Percentiles rank a stretch among this genome's conserved stretches.
Conservation (phyloP, 2,329 filamentous ascomycete genomes). For the Ilyonectria sp. region DNA sequence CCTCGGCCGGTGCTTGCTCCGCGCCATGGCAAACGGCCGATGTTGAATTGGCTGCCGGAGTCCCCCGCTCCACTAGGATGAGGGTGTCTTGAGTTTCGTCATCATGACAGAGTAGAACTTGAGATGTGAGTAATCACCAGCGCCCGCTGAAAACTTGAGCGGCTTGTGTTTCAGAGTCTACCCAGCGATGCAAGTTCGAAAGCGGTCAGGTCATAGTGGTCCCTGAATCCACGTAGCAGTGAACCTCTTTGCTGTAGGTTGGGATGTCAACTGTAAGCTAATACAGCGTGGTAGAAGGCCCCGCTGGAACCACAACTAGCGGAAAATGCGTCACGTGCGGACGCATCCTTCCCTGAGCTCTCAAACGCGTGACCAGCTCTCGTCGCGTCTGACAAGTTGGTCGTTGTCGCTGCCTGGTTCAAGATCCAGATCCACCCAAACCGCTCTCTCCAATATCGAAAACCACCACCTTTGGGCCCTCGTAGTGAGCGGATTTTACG, state of each 20-base stretch:
- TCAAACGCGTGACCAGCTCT: slow-evolving; percentile 12
- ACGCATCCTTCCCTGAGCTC: slow-evolving; percentile 20
- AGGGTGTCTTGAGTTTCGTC: neutral
- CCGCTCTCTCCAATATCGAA: neutral
- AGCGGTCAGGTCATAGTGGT: neutral
- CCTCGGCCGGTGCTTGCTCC: neutral
- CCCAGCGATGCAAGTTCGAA: neutral
- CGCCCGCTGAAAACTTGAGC: neutral
- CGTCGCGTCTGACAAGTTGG: slow-evolving; percentile 16
- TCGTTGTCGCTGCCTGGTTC: slow-evolving; percentile 15
- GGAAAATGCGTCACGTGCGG: slow-evolving; percentile 14
- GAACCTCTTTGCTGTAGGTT: neutral
- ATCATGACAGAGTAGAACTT: neutral
- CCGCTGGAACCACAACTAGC: slow-evolving; percentile 17
- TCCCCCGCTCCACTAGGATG: neutral
- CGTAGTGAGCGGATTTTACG: neutral
- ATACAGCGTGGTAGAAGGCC: neutral
- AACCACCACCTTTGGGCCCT: neutral
- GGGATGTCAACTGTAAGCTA: too few species aligned
- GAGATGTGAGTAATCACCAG: neutral
- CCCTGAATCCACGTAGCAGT: neutral
- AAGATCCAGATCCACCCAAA: slow-evolving; percentile 2
- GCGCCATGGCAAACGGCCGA: too few species aligned
- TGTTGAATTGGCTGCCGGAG: neutral
- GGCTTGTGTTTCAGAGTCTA: neutral